Evolutionary conservation across 139 green algal genomes (phyloP).

Genomic region (Chlorella sp.): DNA sequence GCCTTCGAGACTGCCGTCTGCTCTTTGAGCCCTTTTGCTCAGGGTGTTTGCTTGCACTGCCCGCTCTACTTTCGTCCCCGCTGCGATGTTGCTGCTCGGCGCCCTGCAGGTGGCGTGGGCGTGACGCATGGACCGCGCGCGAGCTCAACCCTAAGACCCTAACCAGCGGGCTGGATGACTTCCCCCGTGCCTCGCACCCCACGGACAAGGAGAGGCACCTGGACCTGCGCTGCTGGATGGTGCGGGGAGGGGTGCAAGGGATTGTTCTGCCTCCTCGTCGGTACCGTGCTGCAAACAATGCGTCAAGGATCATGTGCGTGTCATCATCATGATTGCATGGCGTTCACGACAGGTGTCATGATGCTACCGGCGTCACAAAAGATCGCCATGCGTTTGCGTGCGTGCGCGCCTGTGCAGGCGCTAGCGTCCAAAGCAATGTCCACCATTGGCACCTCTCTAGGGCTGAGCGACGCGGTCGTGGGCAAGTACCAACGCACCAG

Average conservation of each 20-base stretch:
- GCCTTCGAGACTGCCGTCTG: background rate
- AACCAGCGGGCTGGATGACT: conserved; percentile 89
- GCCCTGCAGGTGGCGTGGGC: conserved; percentile 56
- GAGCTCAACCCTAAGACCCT: conserved; percentile 95
- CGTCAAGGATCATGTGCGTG: no score
- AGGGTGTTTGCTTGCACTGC: background rate
- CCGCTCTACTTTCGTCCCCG: background rate
- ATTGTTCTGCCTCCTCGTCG: no score
- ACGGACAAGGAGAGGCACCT: conserved; percentile 77
- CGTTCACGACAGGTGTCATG: no score
- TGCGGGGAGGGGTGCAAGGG: background rate
- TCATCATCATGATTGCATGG: no score
- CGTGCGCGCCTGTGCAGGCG: background rate
- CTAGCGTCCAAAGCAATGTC: conserved; percentile 6
- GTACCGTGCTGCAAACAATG: no score
- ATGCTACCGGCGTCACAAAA: no score
- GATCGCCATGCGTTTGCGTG: background rate
- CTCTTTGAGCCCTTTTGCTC: background rate
- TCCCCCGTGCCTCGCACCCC: conserved; percentile 85
- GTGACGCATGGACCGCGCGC: conserved; percentile 26
- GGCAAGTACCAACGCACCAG: background rate
- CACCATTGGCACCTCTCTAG: conserved; percentile 39
- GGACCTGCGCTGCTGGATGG: conserved; percentile 93
- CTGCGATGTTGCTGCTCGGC: background rate
- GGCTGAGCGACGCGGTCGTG: background rate